Evolutionary conservation across 371 early-diverging fungal species (phyloP), one percentile per base, ranked within the genome.

Genomic region (Smittium culicis): DNA sequence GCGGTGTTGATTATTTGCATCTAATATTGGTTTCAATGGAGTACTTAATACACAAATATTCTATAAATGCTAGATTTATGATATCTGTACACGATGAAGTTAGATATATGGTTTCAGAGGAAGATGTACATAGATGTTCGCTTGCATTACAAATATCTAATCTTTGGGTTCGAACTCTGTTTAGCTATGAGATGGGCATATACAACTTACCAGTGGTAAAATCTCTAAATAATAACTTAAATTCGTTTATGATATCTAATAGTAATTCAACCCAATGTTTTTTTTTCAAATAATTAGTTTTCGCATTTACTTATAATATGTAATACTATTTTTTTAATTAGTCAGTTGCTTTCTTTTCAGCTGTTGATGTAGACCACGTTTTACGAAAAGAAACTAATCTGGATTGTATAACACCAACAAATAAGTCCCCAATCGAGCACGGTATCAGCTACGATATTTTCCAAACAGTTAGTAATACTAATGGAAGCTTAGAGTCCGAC

Each of bases 1-100:
- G 93, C 0, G 98, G 96, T 29, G 98, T 96, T n/a, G 98, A 98
- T 71, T 98, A 98, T 69, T 76, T 98, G 28, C 98, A 98, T 73
- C 73, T 98, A 67, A 79, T 98, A n/a, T 79, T 98, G 35, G 89
- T 89, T 0, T 85, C 92, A 28, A 92, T 95, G 92, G 74, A 83
- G 30, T 91, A 96, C 71, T 73, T 98, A 66, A 85, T 89, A 57
- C 75, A 84, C 3, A 80, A 85, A 45, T 85, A 93, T 68, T 67
- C 81, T 0, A 91, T 98, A 61, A 71, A 89, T 34, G 90, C 89
- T 27, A 80, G 96, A 11, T 92, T 96, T 68, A 83, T 92, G 86
- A 70, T 97, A 27, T 90, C 90, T 32, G 93, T 96, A n/a, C 96
- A 98, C 73, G 98, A 98, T 72, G 98, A 98, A 72, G 85, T 96